phyloP scores from a whole-genome alignment of 306 rosid species.

The Prunus mume region DNA sequence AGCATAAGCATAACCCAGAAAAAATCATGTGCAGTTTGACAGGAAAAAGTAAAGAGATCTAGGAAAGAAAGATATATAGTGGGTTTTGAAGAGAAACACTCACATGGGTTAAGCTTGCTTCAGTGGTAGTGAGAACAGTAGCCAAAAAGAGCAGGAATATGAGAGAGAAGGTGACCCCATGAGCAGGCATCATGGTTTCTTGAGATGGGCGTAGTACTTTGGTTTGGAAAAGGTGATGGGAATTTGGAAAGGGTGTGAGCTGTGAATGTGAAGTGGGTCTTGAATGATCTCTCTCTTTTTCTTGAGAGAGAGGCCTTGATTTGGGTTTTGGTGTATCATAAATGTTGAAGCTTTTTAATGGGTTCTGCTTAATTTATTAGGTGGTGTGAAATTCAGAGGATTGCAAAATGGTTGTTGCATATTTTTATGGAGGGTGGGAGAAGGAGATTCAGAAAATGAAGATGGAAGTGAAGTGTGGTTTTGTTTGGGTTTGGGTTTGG shows the following conservation, averaged over 20 bases:
- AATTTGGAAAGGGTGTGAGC: constrained; percentile 20
- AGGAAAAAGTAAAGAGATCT: constrained; percentile 22
- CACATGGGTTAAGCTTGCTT: constrained; percentile 55
- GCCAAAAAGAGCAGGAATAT: constrained; percentile 53
- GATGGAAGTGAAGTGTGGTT: neutral
- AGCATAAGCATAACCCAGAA: constrained; percentile 22
- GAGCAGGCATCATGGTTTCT: constrained; percentile 50
- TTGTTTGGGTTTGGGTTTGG: too few relatives aligned
- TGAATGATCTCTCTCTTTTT: constrained; percentile 7
- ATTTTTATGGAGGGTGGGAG: neutral
- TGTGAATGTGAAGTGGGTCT: constrained; percentile 20
- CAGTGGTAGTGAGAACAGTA: constrained; percentile 22
- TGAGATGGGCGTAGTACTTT: constrained; percentile 20
- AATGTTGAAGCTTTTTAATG: constrained; percentile 18
- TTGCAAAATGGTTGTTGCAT: neutral
- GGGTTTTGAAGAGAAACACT: constrained; percentile 31
- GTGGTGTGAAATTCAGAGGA: constrained; percentile 5
- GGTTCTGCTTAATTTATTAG: neutral
- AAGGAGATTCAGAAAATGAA: neutral
- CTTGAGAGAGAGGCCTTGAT: constrained; percentile 20
- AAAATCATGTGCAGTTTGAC: neutral
- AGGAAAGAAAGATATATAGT: constrained; percentile 10
- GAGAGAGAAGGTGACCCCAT: constrained; percentile 57
- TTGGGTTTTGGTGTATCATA: constrained; percentile 25
- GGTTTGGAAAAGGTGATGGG: constrained; percentile 19